Base-by-base conservation (phyloP, 2,329 filamentous ascomycete genomes). In the Raffaelea albimanens region DNA sequence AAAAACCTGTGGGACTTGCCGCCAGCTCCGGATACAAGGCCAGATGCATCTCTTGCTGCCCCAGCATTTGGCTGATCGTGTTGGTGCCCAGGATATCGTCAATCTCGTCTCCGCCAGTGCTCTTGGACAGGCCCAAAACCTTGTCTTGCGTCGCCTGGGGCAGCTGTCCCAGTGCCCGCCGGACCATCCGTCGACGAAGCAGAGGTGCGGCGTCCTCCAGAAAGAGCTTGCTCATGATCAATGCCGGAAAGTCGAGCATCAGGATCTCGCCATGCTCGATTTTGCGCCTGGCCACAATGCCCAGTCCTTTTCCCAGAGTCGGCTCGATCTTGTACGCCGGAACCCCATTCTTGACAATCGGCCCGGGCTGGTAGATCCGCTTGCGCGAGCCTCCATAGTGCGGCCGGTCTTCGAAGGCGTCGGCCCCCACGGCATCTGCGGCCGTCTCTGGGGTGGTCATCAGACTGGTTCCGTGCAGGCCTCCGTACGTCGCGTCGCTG, bases 31-130 rank as follows among this genome's bases (percentile, higher is more conserved):
- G 55, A 44, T 61, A 67, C 8, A 66, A 50, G 1, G 56, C 64
- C 22, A 61, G 56, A 39, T 53, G 56, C 33, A 49, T 48, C 47
- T 39, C 57, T 14, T 49, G 51, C 49, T 41, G 34, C 16, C 48
- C 48, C 0, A 62, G 46, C 3, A 51, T 46, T 8, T 61, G 53
- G 1, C 59, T 59, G 50, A 64, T 64, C 0, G 63, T 57, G 40
- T 66, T 66, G 5, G 63, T 65, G 21, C 59, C 53, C 9, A 66
- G 49, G 10, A 63, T 55, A 36, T 64, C 61, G 40, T 65, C 60
- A 0, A 64, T 45, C 3, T 57, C 50, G n/a, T 61, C 59, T 2
- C 57, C 60, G 3, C 59, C 60, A 4, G 57, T 56, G 29, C 58
- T 61, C 36, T 51, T 51, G n/a, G 63, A 58, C 46, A 66, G 48